Conservation (phyloP, 257 asterid species). For the Petunia axillaris region DNA sequence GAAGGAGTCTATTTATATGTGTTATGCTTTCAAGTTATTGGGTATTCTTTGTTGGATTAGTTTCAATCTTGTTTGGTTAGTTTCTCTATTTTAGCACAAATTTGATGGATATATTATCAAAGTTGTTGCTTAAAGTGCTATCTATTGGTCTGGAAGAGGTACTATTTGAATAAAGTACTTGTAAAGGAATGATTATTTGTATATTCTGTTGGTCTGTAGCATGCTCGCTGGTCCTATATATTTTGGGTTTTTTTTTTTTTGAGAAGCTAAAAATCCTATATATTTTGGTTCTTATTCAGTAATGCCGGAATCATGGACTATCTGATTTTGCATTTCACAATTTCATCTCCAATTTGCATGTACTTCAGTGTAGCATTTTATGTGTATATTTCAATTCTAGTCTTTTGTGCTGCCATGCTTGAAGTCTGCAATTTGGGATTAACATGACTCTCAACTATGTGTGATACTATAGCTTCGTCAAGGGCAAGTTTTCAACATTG, state of each 20-base stretch:
- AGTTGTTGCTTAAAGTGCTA: not conserved
- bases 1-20: not conserved
- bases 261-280: not conserved
- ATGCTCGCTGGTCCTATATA: not conserved
- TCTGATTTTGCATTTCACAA: not conserved
- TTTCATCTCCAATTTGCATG: not conserved
- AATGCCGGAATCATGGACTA: not conserved
- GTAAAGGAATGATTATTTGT: not conserved
- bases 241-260: not conserved
- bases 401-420: not conserved
- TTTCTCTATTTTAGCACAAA: not conserved
- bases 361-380: not conserved
- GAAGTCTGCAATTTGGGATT: slow-evolving; percentile 16
- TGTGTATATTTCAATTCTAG: not conserved
- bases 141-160: not conserved
- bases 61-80: not conserved
- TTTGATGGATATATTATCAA: not conserved
- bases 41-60: not conserved
- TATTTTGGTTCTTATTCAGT: slow-evolving; percentile 8
- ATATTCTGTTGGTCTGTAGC: slow-evolving; percentile 11
- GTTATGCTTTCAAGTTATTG: not conserved
- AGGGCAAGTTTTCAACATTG: slow-evolving; percentile 89
- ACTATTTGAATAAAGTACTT: not conserved
- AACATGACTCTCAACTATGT: slow-evolving; percentile 23
- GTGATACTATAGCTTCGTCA: slow-evolving; percentile 65